Evolutionary conservation across 257 asterid genomes (phyloP).

Genomic region (Echites panduratus): DNA sequence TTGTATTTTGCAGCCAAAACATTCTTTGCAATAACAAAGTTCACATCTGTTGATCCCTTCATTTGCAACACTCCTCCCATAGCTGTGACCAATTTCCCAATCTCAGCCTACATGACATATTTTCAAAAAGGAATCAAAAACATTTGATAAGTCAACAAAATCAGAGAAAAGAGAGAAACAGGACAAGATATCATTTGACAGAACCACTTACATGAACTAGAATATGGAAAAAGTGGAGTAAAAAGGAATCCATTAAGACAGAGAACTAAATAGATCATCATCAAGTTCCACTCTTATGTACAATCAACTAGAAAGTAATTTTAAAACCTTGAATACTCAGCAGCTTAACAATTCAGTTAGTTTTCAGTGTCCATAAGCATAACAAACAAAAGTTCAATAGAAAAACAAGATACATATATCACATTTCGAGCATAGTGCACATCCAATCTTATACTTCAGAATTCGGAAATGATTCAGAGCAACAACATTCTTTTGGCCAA

Average conservation of each 20-base stretch:
- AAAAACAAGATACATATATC: neutral
- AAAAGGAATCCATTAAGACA: neutral
- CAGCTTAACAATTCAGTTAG: neutral
- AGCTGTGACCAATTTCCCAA: slow-evolving; percentile 63
- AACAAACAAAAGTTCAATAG: neutral
- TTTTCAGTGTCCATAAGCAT: neutral
- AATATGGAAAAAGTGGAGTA: neutral
- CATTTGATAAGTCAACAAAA: too few relatives aligned
- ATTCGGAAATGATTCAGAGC: neutral
- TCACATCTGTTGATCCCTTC: slow-evolving; percentile 75
- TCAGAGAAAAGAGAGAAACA: neutral
- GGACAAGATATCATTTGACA: neutral
- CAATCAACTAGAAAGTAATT: neutral
- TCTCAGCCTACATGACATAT: slow-evolving; percentile 50
- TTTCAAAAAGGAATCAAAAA: slow-evolving; percentile 24
- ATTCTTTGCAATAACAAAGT: slow-evolving; percentile 80
- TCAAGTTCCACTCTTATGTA: neutral
- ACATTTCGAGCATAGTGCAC: neutral
- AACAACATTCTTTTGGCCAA: neutral
- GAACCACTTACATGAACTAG: neutral
- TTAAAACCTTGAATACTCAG: neutral
- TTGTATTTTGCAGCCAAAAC: slow-evolving; percentile 80
- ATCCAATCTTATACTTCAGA: neutral
- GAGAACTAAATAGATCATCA: neutral
- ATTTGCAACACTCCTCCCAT: slow-evolving; percentile 81